These are phyloP conservation scores for Esteya vermicola DNA, from an alignment of 2,329 filamentous ascomycete genomes.

Conservation along the genomic window DNA sequence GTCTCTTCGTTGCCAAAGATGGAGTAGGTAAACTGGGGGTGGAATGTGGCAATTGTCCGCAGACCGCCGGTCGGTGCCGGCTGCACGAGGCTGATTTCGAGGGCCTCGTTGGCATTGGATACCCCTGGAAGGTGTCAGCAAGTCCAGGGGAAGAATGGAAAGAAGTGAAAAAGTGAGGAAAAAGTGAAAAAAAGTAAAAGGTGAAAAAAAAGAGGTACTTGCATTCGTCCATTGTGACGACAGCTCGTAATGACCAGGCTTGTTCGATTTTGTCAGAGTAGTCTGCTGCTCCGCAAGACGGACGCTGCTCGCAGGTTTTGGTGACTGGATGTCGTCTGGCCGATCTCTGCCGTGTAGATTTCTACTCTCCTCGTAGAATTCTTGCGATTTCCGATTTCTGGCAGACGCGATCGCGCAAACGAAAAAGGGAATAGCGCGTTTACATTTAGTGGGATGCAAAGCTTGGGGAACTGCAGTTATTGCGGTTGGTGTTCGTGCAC, in stretches of 20 bases:
- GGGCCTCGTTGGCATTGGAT: conserved; percentile 44
- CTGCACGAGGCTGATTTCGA: conserved; percentile 45
- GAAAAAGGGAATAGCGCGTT: conserved; percentile 4
- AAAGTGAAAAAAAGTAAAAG: neutral
- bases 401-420: conserved; percentile 8
- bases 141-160: neutral
- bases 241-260: neutral
- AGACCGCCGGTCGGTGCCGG: conserved; percentile 32
- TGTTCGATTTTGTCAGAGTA: neutral
- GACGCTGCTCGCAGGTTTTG: too few species aligned
- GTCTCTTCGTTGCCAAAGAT: conserved; percentile 88
- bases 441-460: too few species aligned
- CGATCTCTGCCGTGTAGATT: too few species aligned
- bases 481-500: conserved; percentile 2
- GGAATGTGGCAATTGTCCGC: conserved; percentile 53
- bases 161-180: neutral
- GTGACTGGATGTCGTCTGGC: too few species aligned
- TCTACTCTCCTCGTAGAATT: too few species aligned
- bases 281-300: too few species aligned
- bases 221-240: neutral
- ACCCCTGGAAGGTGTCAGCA: conserved; percentile 33
- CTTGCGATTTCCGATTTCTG: too few species aligned
- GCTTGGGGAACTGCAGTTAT: too few species aligned
- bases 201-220: neutral
- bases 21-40: conserved; percentile 77